Conservation (phyloP, 2,329 filamentous ascomycete species). For the Rhinocladiella similis region DNA sequence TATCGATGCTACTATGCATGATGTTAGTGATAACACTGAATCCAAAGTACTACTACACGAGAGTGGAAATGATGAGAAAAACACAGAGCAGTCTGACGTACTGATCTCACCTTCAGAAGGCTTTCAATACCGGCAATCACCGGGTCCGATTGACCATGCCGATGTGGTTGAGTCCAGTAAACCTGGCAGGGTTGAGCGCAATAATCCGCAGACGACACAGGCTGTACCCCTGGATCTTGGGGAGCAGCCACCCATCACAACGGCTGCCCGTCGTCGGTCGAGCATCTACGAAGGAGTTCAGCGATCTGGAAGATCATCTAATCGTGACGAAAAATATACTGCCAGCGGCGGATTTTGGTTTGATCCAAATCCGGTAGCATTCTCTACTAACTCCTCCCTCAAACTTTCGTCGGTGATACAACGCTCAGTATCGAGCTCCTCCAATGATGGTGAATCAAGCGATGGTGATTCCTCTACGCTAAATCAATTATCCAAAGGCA, state of each 20-base stretch:
- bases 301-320: not conserved
- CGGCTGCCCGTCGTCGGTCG: constrained; percentile 25
- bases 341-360: constrained; percentile 26
- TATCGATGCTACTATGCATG: not conserved
- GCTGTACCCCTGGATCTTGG: constrained; percentile 11
- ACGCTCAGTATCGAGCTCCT: constrained; percentile 14
- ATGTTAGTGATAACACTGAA: not conserved
- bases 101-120: not conserved
- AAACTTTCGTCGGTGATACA: constrained; percentile 6
- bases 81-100: not conserved
- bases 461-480: constrained; percentile 1
- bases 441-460: constrained; percentile 13
- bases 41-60: not conserved
- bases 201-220: not conserved
- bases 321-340: constrained; percentile 56
- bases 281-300: constrained; percentile 17
- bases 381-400: not conserved
- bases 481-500: not conserved
- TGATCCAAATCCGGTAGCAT: constrained; percentile 11
- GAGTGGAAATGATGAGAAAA: not conserved
- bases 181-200: too few species aligned
- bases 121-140: not conserved
- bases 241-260: not conserved
- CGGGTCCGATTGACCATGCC: not conserved
- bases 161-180: not conserved